Evolutionary conservation across 768 basidiomycete species (phyloP).

Genomic region (Boletus subcaerulescens): DNA sequence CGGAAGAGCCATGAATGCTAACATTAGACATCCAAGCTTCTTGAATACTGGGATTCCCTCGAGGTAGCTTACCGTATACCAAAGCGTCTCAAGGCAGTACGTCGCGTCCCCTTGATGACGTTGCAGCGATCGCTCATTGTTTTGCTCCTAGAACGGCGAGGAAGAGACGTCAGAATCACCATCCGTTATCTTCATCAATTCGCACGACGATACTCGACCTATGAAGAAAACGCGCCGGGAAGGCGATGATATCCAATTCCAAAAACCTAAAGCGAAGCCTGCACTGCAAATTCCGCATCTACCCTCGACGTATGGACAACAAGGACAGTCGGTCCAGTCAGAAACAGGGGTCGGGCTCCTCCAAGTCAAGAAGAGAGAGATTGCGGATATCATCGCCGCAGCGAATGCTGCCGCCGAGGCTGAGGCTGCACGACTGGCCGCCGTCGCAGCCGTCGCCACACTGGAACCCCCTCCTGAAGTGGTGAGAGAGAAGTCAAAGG

Average conservation of each 20-base stretch:
- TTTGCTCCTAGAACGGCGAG: constrained; percentile 28
- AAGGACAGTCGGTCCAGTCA: too few species aligned
- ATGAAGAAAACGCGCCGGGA: constrained; percentile 33
- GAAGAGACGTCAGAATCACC: constrained; percentile 24
- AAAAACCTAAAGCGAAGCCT: constrained; percentile 3
- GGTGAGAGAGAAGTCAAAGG: constrained; percentile 28
- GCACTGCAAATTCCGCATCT: neutral
- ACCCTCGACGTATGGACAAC: too few species aligned
- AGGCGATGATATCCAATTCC: constrained; percentile 23
- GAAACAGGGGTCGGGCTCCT: too few species aligned
- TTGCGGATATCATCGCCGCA: constrained; percentile 42
- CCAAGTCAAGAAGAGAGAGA: constrained; percentile 22
- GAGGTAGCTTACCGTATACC: constrained; percentile 86
- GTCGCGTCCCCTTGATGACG: constrained; percentile 4
- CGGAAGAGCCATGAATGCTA: neutral
- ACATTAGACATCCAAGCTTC: constrained; percentile 45
- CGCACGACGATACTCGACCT: constrained; percentile 30
- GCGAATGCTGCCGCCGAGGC: constrained; percentile 36
- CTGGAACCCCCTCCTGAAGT: constrained; percentile 12
- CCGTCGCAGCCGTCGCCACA: constrained; percentile 19
- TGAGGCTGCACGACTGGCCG: constrained; percentile 31
- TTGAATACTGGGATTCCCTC: constrained; percentile 77
- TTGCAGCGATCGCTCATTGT: neutral
- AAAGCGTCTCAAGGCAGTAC: constrained; percentile 52
- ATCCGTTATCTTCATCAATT: constrained; percentile 16